Base-by-base conservation (phyloP, 352 stramenopile species). In the Globisporangium recalcitrans region DNA sequence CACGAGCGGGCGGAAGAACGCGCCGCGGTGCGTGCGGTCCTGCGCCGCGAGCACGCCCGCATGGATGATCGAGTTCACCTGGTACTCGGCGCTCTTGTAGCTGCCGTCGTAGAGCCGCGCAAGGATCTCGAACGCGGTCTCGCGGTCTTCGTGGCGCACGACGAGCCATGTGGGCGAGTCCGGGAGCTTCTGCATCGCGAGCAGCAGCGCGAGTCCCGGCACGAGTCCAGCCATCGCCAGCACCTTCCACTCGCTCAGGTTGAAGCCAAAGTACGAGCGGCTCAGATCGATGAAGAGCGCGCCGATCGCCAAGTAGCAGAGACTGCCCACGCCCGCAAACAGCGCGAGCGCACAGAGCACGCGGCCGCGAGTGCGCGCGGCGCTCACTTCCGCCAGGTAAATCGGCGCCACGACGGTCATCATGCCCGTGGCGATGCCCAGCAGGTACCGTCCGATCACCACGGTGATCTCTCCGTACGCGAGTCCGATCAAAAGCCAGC, bases 141-240 rank as follows among this genome's bases (percentile, higher is more conserved):
- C 72, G 21, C 73, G 79, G 68, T 94, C 85, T 48, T 90, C 74
- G 54, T 92, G 82, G 49, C 75, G 79, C 3, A 79, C 60, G 26
- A 94, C 69, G 58, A 94, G 80, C 82, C 80, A 94, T 59, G 85
- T 87, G 2, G 82, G 82, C n/a, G 82, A 91, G 62, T 91, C 85
- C 0, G 82, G 81, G 19, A 93, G 70, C 16, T 76, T 76, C 62
- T 93, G 85, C 42, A 82, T 79, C 34, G 84, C 68, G 13, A 90
- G 58, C 36, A 93, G 60, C 42, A 93, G 58, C 42, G 72, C 11
- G 5, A 93, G 51, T 0, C 74, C 80, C 8, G 82, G 82, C 7
- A 74, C 34, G 6, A 91, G 58, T 4, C 80, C 78, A 22, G 71
- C 64, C 21, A 88, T 67, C 21, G 82, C 77, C 36, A 92, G 60